Percentiles rank a stretch among this genome's conserved stretches.
Evolutionary conservation across 495 filamentous ascomycete genomes (phyloP).

Genomic region (Xylaria nigripes): DNA sequence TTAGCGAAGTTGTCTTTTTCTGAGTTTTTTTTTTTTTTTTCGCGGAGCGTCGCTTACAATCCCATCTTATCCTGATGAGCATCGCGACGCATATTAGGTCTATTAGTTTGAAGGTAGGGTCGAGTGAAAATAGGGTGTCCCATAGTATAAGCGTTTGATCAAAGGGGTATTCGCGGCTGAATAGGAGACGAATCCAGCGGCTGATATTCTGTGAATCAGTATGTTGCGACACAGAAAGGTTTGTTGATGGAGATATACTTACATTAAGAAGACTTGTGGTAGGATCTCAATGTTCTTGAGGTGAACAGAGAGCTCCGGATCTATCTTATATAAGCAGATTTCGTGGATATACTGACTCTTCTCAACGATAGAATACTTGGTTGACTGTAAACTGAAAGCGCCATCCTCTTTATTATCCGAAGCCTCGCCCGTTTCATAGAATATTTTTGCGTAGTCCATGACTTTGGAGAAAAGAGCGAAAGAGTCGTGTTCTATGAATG

Average conservation of each 20-base stretch:
- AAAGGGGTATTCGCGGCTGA: conserved; percentile 88
- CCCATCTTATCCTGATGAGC: conserved; percentile 88
- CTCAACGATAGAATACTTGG: conserved; percentile 66
- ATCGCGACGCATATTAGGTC: conserved; percentile 88
- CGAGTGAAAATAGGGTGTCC: conserved; percentile 87
- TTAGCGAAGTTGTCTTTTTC: not conserved
- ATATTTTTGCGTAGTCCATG: conserved; percentile 79
- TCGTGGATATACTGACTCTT: conserved; percentile 82
- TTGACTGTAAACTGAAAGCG: conserved; percentile 17
- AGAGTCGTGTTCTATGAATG: conserved; percentile 80
- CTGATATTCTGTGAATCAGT: conserved; percentile 34
- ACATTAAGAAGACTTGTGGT: conserved; percentile 97
- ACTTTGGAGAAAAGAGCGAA: conserved; percentile 76
- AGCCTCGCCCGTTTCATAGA: conserved; percentile 62
- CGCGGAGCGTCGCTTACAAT: conserved; percentile 48
- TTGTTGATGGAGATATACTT: conserved; percentile 19
- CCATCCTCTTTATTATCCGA: conserved; percentile 4
- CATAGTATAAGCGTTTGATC: conserved; percentile 75
- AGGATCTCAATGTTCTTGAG: conserved; percentile 78
- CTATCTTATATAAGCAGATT: conserved; percentile 63
- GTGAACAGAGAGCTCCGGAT: conserved; percentile 75
- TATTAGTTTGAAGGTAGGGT: conserved; percentile 71
- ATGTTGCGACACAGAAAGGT: not conserved
- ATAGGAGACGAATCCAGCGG: conserved; percentile 90
- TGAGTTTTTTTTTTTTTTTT: not conserved